Evolutionary conservation across 352 stramenopile species (phyloP).

Genomic region (Phytophthora sansomeana): DNA sequence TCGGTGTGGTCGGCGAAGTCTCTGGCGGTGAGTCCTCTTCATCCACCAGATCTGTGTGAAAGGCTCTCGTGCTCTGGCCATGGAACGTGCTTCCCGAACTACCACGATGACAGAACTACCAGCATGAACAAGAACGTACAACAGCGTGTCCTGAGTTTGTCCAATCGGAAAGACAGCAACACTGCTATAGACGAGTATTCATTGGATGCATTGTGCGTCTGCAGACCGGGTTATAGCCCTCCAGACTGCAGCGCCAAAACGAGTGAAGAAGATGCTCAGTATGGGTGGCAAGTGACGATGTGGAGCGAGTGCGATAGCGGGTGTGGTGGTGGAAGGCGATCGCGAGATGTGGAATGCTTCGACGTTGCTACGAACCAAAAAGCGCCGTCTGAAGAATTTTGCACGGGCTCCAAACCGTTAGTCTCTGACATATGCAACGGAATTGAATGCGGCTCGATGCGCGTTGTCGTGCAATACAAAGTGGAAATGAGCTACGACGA

Average conservation of each 20-base stretch:
- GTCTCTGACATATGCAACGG: constrained; percentile 76
- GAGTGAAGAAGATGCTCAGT: constrained; percentile 34
- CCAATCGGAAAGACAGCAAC: constrained; percentile 6
- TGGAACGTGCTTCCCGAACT: constrained; percentile 75
- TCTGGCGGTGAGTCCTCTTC: constrained; percentile 69
- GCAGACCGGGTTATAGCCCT: constrained; percentile 62
- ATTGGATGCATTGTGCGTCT: constrained; percentile 62
- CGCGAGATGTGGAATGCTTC: constrained; percentile 50
- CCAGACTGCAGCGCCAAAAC: constrained; percentile 74
- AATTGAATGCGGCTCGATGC: constrained; percentile 79
- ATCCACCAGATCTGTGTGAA: constrained; percentile 75
- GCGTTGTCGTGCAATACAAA: constrained; percentile 70
- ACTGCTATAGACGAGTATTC: constrained; percentile 36
- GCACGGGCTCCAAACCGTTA: constrained; percentile 50
- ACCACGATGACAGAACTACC: constrained; percentile 32
- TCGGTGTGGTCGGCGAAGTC: constrained; percentile 82
- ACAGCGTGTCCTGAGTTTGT: constrained; percentile 1
- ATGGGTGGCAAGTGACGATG: constrained; percentile 61
- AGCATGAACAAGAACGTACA: background rate
- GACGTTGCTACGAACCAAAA: constrained; percentile 38
- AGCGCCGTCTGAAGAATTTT: constrained; percentile 40
- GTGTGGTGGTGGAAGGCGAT: constrained; percentile 67
- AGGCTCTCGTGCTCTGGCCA: constrained; percentile 68
- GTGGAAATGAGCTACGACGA: constrained; percentile 84
- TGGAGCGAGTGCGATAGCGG: constrained; percentile 69